A percentile compares a stretch with the other conserved stretches of the same genome.
Conservation (phyloP, 2,329 filamentous ascomycete genomes). For the Fusarium burgessii region DNA sequence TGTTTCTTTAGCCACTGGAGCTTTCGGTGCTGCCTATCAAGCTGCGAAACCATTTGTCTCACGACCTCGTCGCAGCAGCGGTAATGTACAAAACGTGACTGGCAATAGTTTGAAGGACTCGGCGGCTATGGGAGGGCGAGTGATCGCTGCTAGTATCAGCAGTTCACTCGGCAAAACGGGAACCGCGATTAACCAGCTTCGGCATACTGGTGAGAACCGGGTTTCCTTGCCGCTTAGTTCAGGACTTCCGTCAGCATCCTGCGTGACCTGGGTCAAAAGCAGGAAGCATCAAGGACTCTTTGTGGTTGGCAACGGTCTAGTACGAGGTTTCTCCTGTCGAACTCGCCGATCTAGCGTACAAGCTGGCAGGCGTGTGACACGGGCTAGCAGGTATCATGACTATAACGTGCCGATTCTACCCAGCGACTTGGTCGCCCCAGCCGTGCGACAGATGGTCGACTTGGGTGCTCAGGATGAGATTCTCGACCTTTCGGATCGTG, state of each 20-base stretch:
- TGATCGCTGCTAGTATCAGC: constrained; percentile 78
- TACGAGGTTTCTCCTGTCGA: constrained; percentile 74
- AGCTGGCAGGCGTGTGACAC: constrained; percentile 64
- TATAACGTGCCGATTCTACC: constrained; percentile 74
- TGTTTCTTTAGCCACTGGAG: constrained; percentile 77
- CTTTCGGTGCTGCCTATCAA: constrained; percentile 76
- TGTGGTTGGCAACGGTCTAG: constrained; percentile 72
- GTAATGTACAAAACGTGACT: constrained; percentile 51
- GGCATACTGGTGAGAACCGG: constrained; percentile 81
- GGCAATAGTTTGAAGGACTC: constrained; percentile 66
- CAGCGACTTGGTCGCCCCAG: constrained; percentile 68
- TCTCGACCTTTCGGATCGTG: constrained; percentile 64
- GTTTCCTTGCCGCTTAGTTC: constrained; percentile 72
- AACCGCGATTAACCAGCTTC: constrained; percentile 74
- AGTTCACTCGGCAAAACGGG: constrained; percentile 81
- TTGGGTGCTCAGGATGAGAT: constrained; percentile 65
- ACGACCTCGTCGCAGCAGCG: constrained; percentile 65
- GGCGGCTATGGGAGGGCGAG: constrained; percentile 77
- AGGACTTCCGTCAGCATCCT: constrained; percentile 66
- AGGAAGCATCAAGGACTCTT: constrained; percentile 72
- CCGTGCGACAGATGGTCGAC: constrained; percentile 66
- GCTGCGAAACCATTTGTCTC: constrained; percentile 72
- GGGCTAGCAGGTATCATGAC: constrained; percentile 72
- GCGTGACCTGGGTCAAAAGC: constrained; percentile 74
- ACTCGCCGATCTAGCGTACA: constrained; percentile 66